Conservation (phyloP, 2,329 filamentous ascomycete genomes). For the Xylariales sp. region DNA sequence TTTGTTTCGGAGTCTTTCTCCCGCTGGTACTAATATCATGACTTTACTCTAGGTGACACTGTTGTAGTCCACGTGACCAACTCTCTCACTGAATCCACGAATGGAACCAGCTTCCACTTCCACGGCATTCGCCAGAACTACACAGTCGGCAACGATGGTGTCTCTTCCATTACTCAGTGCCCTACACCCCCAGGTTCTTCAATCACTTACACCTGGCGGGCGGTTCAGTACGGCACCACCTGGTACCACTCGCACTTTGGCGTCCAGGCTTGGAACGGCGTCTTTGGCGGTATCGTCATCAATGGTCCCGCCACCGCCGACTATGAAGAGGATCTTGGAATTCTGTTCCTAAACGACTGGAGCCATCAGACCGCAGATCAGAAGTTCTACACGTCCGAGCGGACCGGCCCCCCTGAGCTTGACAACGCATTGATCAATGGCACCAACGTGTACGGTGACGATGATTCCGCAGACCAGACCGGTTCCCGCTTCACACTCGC, state of each 20-base stretch:
- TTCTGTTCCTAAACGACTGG: slow-evolving; percentile 58
- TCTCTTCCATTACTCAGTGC: slow-evolving; percentile 44
- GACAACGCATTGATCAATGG: slow-evolving; percentile 37
- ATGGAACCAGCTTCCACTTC: slow-evolving; percentile 60
- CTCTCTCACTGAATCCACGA: slow-evolving; percentile 31
- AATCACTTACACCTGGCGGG: slow-evolving; percentile 54
- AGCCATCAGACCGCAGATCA: slow-evolving; percentile 39
- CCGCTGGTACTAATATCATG: too few relatives aligned
- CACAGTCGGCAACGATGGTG: slow-evolving; percentile 54
- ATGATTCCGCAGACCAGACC: slow-evolving; percentile 15
- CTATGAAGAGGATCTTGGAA: slow-evolving; percentile 61
- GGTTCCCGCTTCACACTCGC: slow-evolving; percentile 31
- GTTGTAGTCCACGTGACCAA: slow-evolving; percentile 50
- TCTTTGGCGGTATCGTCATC: slow-evolving; percentile 58
- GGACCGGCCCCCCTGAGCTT: slow-evolving; percentile 27
- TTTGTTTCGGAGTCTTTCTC: too few relatives aligned
- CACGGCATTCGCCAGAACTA: slow-evolving; percentile 57
- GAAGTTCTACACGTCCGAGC: slow-evolving; percentile 23
- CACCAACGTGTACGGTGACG: slow-evolving; percentile 19
- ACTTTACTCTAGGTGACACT: slow-evolving; percentile 17
- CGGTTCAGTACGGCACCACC: slow-evolving; percentile 47
- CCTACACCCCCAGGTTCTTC: slow-evolving; percentile 45
- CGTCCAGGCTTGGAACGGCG: slow-evolving; percentile 45
- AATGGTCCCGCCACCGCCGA: slow-evolving; percentile 53
- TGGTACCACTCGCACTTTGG: slow-evolving; percentile 62